A percentile compares a stretch with the other conserved stretches of the same genome.
Evolutionary conservation across 2,329 filamentous ascomycete species (phyloP).

Genomic region (Myriosclerotinia scirpicola): DNA sequence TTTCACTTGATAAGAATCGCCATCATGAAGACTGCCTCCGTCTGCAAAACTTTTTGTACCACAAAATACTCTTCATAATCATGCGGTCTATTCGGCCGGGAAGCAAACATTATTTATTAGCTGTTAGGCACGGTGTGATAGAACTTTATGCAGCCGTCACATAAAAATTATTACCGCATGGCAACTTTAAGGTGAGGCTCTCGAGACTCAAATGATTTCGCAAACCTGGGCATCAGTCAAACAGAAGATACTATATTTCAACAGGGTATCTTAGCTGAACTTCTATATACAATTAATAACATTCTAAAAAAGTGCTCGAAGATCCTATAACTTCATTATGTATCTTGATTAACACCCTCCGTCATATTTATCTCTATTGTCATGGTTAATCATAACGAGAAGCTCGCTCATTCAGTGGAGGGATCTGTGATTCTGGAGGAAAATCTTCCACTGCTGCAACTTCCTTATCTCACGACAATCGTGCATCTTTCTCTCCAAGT

Average conservation of each 20-base stretch:
- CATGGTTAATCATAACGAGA: neutral
- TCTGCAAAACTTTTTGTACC: neutral
- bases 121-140: too few species aligned
- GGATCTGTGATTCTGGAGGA: neutral
- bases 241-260: neutral
- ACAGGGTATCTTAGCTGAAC: neutral
- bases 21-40: neutral
- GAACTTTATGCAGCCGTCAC: neutral
- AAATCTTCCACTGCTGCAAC: neutral
- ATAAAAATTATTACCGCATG: neutral
- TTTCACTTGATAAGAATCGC: neutral
- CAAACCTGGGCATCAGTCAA: neutral
- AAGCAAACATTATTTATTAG: too few species aligned
- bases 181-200: neutral
- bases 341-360: neutral
- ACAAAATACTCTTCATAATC: neutral
- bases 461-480: slow-evolving; percentile 29
- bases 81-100: too few species aligned
- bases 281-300: slow-evolving; percentile 8
- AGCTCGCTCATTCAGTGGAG: neutral
- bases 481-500: slow-evolving; percentile 37
- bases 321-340: neutral
- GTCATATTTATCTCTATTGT: slow-evolving; percentile 3
- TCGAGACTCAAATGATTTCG: neutral
- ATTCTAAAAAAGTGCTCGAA: neutral